Base-by-base conservation (phyloP, 1,284 basidiomycete species). In the Irpex sp. region DNA sequence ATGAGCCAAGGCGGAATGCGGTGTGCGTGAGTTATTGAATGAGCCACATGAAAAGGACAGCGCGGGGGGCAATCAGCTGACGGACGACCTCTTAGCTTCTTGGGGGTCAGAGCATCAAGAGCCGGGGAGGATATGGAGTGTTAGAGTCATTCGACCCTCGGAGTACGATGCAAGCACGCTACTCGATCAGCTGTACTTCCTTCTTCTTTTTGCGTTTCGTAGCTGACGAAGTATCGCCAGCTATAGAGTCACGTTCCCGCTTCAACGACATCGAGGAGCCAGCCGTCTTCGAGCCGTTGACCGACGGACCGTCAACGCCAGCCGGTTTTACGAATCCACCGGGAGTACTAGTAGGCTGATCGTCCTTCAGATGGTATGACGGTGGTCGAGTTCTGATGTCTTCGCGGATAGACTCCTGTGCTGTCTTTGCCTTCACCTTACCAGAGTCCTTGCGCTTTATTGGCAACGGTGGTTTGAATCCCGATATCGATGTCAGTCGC, bases 381-480 rank as follows among this genome's bases (percentile, higher is more conserved):
- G 34, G 15, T 9, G 63, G 65, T 1, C 64, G 61, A n/a, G 62
- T 63, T n/a, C 76, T 76, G 5, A 74, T 68, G 64, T 74, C 81
- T 66, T 87, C 82, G 65, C 81, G 82, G 17, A 88, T 80, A 34
- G 82, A 70, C 65, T 82, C 74, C 68, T 78, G 79, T 0, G 83
- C 86, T 13, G 79, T 78, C 70, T 81, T 82, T 34, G 76, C 72
- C 34, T 65, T 68, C 61, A 63, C 72, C 63, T 72, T 72, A 60
- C 64, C 66, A 48, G 71, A 68, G 49, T 26, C 34, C 59, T 69
- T 66, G 6, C 57, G 36, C 19, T 58, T 68, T 13, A 48, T 66
- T 34, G 67, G 66, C n/a, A 68, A 51, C 37, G 71, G 67, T 44
- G 61, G 66, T 62, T 63, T 67, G 67, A 70, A 71, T 49, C 76